These are phyloP conservation scores for Selenicereus undatus DNA, from an alignment of 148 eudicot genomes.

Conservation along the genomic window DNA sequence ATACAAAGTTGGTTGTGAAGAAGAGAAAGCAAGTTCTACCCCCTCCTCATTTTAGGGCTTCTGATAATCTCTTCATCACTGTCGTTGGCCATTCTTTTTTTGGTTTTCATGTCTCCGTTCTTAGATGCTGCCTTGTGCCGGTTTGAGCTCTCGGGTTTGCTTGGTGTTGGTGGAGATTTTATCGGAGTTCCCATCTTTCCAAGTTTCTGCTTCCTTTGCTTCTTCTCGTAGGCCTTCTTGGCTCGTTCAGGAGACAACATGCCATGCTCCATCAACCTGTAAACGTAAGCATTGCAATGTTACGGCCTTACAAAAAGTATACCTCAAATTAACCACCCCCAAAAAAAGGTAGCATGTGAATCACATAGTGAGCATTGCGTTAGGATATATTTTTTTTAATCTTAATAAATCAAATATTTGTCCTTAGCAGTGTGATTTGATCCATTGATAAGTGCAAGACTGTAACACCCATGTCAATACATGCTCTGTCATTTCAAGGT, in stretches of 20 bases:
- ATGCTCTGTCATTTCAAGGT: no score
- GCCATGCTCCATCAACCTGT: slow-evolving; percentile 96
- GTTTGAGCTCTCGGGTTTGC: slow-evolving; percentile 56
- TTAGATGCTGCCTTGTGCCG: slow-evolving; percentile 17
- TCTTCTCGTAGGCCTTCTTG: slow-evolving; percentile 77
- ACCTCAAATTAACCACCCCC: not conserved
- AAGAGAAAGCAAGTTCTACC: slow-evolving; percentile 21
- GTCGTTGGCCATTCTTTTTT: slow-evolving; percentile 46
- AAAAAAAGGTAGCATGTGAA: not conserved
- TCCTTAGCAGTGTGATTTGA: no score
- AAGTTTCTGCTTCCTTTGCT: slow-evolving; percentile 80
- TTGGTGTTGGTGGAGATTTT: slow-evolving; percentile 42
- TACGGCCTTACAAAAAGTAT: not conserved
- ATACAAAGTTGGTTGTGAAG: slow-evolving; percentile 13
- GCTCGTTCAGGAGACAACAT: slow-evolving; percentile 72
- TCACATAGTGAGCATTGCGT: not conserved
- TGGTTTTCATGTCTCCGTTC: slow-evolving; percentile 52
- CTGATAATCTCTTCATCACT: slow-evolving; percentile 64
- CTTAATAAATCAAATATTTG: no score
- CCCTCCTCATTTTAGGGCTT: slow-evolving; percentile 67
- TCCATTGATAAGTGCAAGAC: no score
- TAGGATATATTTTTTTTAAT: no score
- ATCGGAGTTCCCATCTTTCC: slow-evolving; percentile 61
- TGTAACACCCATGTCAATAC: no score
- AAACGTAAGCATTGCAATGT: slow-evolving; percentile 5